Conservation (phyloP, 495 filamentous ascomycete species). For the Parachaetomium inaequale region DNA sequence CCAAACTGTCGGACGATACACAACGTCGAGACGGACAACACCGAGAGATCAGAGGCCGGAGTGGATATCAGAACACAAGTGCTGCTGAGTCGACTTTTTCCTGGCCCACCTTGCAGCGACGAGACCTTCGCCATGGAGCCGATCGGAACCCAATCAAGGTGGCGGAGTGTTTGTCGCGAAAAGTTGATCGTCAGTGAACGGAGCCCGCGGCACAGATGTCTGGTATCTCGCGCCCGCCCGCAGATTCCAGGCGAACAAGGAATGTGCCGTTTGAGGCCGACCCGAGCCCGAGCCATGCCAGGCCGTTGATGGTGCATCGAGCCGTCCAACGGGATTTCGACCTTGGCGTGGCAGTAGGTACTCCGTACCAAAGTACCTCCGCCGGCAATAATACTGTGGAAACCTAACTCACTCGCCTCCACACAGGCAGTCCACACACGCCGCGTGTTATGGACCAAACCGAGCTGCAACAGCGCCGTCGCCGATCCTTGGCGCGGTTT, state of each 20-base stretch:
- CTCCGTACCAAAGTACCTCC: not conserved
- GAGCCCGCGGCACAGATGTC: conserved; percentile 3
- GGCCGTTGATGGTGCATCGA: not conserved
- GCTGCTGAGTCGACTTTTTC: too few species aligned
- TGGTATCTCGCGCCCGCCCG: conserved; percentile 3
- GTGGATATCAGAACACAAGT: too few species aligned
- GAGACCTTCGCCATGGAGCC: not conserved
- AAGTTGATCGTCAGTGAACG: conserved; percentile 6
- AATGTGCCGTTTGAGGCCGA: conserved; percentile 9
- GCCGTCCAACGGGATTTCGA: not conserved
- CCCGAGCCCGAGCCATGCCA: conserved; percentile 3
- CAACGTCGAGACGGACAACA: too few species aligned
- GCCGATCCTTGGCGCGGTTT: not conserved
- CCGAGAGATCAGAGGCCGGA: too few species aligned
- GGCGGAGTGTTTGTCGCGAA: not conserved
- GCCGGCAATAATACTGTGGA: not conserved
- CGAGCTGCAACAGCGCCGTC: conserved; percentile 1
- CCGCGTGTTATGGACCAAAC: not conserved
- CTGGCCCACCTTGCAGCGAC: not conserved
- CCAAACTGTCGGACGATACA: too few species aligned
- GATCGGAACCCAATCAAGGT: not conserved
- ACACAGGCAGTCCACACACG: too few species aligned
- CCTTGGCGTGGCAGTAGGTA: not conserved
- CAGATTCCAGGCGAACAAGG: conserved; percentile 5
- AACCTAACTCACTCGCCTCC: not conserved